phyloP scores from a whole-genome alignment of 768 basidiomycete genomes.

The Rhizopogon sp. region DNA sequence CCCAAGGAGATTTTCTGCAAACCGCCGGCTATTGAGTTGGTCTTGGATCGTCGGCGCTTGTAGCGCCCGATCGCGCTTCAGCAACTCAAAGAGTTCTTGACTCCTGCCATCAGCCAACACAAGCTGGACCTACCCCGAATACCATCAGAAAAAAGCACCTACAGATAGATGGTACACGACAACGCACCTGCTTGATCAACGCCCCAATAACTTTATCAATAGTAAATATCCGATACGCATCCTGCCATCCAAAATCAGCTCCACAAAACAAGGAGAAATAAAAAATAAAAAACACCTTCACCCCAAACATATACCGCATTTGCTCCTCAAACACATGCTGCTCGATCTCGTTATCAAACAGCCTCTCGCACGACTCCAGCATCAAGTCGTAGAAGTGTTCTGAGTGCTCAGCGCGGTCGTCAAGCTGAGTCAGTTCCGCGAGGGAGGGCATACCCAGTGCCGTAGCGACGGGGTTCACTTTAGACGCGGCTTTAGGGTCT shows the following conservation, averaged over 20 bases:
- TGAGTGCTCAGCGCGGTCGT: constrained; percentile 38
- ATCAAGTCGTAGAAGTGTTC: constrained; percentile 78
- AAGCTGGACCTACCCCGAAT: constrained; percentile 47
- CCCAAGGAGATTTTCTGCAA: constrained; percentile 64
- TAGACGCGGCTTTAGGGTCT: constrained; percentile 3
- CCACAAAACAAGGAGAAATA: background rate
- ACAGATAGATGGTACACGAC: background rate
- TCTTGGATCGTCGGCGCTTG: constrained; percentile 63
- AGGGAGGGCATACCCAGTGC: constrained; percentile 25
- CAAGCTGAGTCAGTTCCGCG: constrained; percentile 22
- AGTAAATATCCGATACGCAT: constrained; percentile 88
- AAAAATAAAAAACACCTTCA: constrained; percentile 42
- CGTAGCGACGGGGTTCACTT: constrained; percentile 12
- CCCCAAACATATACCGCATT: constrained; percentile 82
- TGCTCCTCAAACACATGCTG: constrained; percentile 86
- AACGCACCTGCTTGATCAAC: constrained; percentile 80
- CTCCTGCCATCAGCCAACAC: constrained; percentile 64
- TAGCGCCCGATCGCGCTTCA: constrained; percentile 64
- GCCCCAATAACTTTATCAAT: constrained; percentile 87
- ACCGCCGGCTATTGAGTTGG: constrained; percentile 59
- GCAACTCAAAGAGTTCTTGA: constrained; percentile 63
- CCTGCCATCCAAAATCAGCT: constrained; percentile 29
- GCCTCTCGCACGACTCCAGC: constrained; percentile 80
- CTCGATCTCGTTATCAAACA: constrained; percentile 93
- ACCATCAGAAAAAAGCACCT: background rate